A percentile compares a stretch with the other conserved stretches of the same genome.
phyloP scores from a whole-genome alignment of 164 flowering plant genomes.

The Sedum album region DNA sequence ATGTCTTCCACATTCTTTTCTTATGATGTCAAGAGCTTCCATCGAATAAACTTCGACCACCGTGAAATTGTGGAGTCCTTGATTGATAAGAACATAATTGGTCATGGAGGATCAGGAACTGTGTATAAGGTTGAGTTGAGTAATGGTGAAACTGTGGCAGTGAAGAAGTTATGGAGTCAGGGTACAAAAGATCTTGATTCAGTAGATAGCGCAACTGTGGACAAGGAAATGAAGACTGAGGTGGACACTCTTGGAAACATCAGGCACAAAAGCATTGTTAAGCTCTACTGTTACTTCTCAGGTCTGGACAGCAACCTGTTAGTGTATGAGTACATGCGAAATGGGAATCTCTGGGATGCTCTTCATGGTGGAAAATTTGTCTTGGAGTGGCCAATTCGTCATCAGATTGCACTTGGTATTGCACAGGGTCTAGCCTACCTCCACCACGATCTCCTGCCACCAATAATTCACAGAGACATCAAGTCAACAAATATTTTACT shows the following conservation, averaged over 20 bases:
- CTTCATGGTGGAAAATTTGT: constrained; percentile 48
- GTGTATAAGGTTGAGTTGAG: constrained; percentile 70
- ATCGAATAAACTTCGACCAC: constrained; percentile 6
- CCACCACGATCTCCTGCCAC: constrained; percentile 74
- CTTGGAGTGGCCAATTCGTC: constrained; percentile 84
- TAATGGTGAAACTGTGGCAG: constrained; percentile 69
- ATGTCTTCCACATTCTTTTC: constrained; percentile 4
- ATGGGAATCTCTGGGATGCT: constrained; percentile 92
- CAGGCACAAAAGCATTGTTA: constrained; percentile 91
- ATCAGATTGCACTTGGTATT: constrained; percentile 76
- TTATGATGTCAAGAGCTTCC: constrained; percentile 4
- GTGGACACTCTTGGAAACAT: constrained; percentile 88
- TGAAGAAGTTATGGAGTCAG: constrained; percentile 59
- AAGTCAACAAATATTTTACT: constrained; percentile 69
- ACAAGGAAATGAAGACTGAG: constrained; percentile 71
- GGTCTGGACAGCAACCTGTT: constrained; percentile 51
- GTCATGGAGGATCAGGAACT: constrained; percentile 89
- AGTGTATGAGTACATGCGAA: constrained; percentile 93
- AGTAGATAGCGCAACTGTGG: constrained; percentile 36
- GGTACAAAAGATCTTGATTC: constrained; percentile 40
- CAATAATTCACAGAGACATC: constrained; percentile 36
- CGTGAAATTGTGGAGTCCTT: constrained; percentile 27
- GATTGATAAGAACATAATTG: constrained; percentile 79
- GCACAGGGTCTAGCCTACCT: constrained; percentile 93
- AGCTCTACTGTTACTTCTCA: constrained; percentile 73